Evolutionary conservation across 2,329 filamentous ascomycete genomes (phyloP).

Genomic region (Torrubiellomyces zombiae): DNA sequence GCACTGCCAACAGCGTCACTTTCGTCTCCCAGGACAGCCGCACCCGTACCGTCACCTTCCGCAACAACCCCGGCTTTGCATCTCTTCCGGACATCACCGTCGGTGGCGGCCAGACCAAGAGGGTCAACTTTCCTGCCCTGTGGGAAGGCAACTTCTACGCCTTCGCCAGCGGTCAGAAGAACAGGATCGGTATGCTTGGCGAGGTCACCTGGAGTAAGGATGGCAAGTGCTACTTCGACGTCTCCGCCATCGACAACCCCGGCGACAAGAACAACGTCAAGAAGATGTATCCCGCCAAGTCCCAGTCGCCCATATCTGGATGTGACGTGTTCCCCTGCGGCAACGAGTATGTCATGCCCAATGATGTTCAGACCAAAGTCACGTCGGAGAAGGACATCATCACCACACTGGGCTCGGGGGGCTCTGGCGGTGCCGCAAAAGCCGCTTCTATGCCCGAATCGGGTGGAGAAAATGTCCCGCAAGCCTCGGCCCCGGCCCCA

Average conservation of each 20-base stretch:
- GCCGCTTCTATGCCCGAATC: no score
- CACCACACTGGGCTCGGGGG: conserved; percentile 29
- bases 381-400: conserved; percentile 31
- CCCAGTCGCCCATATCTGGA: conserved; percentile 26
- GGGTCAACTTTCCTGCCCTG: conserved; percentile 23
- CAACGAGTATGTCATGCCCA: conserved; percentile 34
- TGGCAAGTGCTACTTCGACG: conserved; percentile 37
- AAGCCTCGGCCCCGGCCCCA: no score
- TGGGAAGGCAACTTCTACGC: conserved; percentile 37
- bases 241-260: conserved; percentile 39
- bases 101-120: conserved; percentile 18
- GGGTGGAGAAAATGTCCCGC: no score
- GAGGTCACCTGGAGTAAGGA: conserved; percentile 31
- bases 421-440: no score
- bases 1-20: conserved; percentile 32
- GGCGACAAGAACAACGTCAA: conserved; percentile 34
- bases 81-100: conserved; percentile 23
- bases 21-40: conserved; percentile 41
- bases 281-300: conserved; percentile 30
- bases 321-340: conserved; percentile 34
- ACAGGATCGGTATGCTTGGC: conserved; percentile 33
- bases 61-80: conserved; percentile 21
- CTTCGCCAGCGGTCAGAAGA: conserved; percentile 23
- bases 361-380: conserved; percentile 39
- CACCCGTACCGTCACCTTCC: conserved; percentile 34